Conservation (phyloP, 2,329 filamentous ascomycete genomes). For the Cryphonectria japonica region DNA sequence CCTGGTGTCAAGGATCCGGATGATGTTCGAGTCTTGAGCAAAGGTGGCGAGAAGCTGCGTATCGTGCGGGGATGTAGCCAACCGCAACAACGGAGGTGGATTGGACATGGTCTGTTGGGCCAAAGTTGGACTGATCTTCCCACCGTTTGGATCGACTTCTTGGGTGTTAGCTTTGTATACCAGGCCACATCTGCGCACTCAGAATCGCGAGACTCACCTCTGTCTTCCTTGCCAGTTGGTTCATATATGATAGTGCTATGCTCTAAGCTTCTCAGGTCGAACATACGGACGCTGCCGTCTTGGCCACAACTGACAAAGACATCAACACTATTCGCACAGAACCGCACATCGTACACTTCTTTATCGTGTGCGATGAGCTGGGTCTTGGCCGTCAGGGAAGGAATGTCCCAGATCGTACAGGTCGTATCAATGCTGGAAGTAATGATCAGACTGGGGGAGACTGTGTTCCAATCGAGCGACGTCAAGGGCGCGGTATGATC, state of each 20-base stretch:
- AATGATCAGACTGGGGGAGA: conserved; percentile 96
- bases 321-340: conserved; percentile 97
- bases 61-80: conserved; percentile 93
- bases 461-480: conserved; percentile 96
- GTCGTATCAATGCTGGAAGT: conserved; percentile 99
- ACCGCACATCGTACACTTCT: conserved; percentile 97
- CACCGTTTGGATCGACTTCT: conserved; percentile 56
- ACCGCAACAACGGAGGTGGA: conserved; percentile 75
- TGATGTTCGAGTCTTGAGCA: conserved; percentile 86
- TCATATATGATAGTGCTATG: conserved; percentile 99
- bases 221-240: conserved; percentile 82
- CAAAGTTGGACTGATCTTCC: conserved; percentile 73
- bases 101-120: conserved; percentile 77
- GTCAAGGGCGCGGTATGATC: conserved; percentile 97
- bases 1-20: conserved; percentile 93
- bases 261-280: conserved; percentile 92
- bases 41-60: conserved; percentile 96
- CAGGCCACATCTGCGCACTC: conserved; percentile 10
- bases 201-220: conserved; percentile 54
- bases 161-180: neutral
- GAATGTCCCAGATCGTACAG: conserved; percentile 99
- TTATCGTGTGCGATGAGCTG: conserved; percentile 98
- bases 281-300: conserved; percentile 98
- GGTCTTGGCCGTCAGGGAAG: conserved; percentile 95
- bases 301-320: conserved; percentile 98